A percentile compares a stretch with the other conserved stretches of the same genome.
These are phyloP conservation scores for Penstemon davidsonii DNA, from an alignment of 257 asterid genomes.

Conservation along the genomic window DNA sequence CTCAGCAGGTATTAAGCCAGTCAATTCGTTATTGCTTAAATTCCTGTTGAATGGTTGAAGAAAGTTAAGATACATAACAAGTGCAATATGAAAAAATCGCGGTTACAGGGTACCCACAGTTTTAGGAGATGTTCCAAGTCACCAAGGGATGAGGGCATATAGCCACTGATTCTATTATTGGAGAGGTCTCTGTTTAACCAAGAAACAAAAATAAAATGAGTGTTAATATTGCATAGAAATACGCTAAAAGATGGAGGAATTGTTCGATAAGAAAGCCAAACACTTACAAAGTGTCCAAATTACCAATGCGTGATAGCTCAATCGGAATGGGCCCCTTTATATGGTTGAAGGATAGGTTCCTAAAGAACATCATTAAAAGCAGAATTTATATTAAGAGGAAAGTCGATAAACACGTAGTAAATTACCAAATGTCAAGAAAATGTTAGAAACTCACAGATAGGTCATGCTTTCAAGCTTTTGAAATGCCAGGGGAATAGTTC, in stretches of 20 bases:
- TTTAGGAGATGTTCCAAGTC: slow-evolving; percentile 97
- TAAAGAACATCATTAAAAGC: slow-evolving; percentile 21
- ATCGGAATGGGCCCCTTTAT: slow-evolving; percentile 82
- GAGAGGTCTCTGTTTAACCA: slow-evolving; percentile 73
- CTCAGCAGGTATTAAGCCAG: slow-evolving; percentile 79
- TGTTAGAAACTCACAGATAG: slow-evolving; percentile 64
- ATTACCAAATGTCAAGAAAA: neutral
- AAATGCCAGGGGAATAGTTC: slow-evolving; percentile 75
- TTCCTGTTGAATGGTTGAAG: slow-evolving; percentile 46
- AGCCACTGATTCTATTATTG: slow-evolving; percentile 66
- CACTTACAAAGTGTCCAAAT: slow-evolving; percentile 91
- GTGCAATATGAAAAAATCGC: neutral
- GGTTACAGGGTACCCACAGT: slow-evolving; percentile 51
- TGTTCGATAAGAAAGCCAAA: neutral
- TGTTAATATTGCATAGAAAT: neutral
- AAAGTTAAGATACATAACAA: slow-evolving; percentile 2
- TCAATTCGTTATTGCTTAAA: slow-evolving; percentile 68
- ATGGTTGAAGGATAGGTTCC: slow-evolving; percentile 81
- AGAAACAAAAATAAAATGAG: slow-evolving; percentile 3
- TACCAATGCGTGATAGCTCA: slow-evolving; percentile 88
- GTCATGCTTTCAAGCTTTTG: slow-evolving; percentile 93
- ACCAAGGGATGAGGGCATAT: slow-evolving; percentile 83
- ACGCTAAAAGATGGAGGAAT: neutral
- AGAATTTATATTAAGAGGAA: neutral
- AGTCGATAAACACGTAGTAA: neutral